Base-by-base conservation (phyloP, 768 basidiomycete species). In the Filobasidium wieringae region DNA sequence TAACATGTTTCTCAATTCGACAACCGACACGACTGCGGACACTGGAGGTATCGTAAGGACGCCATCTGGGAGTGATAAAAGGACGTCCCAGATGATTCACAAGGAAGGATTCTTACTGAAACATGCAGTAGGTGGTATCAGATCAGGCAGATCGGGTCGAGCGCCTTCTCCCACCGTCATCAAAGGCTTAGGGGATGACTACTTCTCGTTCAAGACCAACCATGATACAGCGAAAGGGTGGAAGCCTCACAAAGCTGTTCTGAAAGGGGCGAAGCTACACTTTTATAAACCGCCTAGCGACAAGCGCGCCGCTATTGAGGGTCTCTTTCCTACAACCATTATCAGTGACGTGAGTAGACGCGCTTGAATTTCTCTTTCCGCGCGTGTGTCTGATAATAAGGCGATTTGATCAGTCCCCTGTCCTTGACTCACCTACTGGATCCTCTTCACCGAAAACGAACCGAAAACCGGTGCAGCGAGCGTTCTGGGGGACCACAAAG, bases 211-310 rank as follows among this genome's bases (percentile, higher is more conserved):
- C 17, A 34, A 78, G 0, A 59, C 45, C 31, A 51, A 49, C 8
- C n/a, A 40, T 34, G 64, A 68, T 30, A 72, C 82, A 1, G 70
- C 79, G 0, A 88, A 88, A 64, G 82, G 82, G 0, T 92, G 89
- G 89, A 91, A 90, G 69, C 81, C 86, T 4, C 87, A 80, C 76
- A 89, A 90, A 71, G 78, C 85, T 43, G 31, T 88, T 64, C 75
- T 92, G 27, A 85, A 87, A 67, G 89, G 88, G 6, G 81, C 84
- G 12, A 91, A 91, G 70, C 65, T 92, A 50, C 84, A 86, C 70
- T 86, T 91, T 66, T 89, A 86, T 70, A 92, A 91, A 66, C 82
- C 87, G 0, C 87, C 88, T 0, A 77, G 79, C 29, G 88, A 91
- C 62, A 77, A 82, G 56, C 76, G 73, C 24, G 74, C 77, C 1